Evolutionary conservation across 352 stramenopile genomes (phyloP), one percentile per base, ranked within the genome.

Genomic region (Pythium phragmitis): DNA sequence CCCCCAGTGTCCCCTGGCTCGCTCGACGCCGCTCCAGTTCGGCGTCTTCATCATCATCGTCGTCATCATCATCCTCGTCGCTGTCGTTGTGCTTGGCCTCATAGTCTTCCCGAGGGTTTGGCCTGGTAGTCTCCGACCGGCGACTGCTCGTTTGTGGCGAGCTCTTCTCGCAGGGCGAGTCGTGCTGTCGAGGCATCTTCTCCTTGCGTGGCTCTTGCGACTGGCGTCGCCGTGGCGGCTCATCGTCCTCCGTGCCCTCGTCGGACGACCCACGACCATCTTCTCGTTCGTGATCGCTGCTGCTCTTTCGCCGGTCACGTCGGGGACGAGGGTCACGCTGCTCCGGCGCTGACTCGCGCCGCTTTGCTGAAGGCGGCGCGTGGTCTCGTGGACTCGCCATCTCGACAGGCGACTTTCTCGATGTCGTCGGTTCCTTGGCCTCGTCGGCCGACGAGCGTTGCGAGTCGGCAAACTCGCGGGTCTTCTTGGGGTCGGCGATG

Each of bases 401-500:
- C 16, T 64, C 56, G 0, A n/a, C 14, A 1, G 39, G 19, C 1
- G 51, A 56, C 50, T 54, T 60, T 6, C 50, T 41, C 6, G 42
- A 30, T 16, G 6, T 28, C 3, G 3, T 30, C 26, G 26, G 30
- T 37, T 43, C 19, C 41, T 69, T 69, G 13, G 55, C 42, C 11
- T 62, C 61, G 7, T 68, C 46, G 0, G 16, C 16, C 4, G 28
- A 19, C 47, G 49, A 39, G 33, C 54, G 17, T 16, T 17, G 57
- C 5, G 60, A 43, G 42, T 56, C 41, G 7, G 61, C 36, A 30
- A 47, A 13, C 26, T 61, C 37, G 14, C 46, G 21, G 3, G 47
- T 58, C 33, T 68, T 37, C 57, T 76, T 78, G 2, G 64, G 36
- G 47, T 75, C 68, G 6, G 64, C 70, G 17, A 80, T 68, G 36